Evolutionary conservation across 148 eudicot species (phyloP).

Genomic region (Nepenthes mirabilis): DNA sequence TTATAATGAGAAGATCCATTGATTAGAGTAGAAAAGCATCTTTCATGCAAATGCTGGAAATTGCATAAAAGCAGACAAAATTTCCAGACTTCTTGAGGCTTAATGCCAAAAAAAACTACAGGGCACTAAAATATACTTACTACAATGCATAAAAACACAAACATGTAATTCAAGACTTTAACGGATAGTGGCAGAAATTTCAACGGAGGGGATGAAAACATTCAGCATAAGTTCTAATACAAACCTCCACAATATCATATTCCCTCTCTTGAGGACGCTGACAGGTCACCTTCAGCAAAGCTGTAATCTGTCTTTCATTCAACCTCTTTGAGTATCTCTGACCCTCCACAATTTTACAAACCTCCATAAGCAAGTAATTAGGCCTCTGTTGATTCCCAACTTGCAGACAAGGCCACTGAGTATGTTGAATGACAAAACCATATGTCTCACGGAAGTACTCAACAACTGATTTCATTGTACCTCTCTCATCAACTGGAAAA

Average conservation of each 20-base stretch:
- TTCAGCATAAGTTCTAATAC: slow-evolving; percentile 3
- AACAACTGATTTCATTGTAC: slow-evolving; percentile 72
- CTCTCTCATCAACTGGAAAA: slow-evolving; percentile 72
- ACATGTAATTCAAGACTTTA: too few species aligned
- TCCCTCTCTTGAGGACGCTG: slow-evolving; percentile 82
- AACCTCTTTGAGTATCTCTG: slow-evolving; percentile 74
- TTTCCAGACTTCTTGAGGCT: too few species aligned
- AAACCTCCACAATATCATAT: slow-evolving; percentile 56
- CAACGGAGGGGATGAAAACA: background rate
- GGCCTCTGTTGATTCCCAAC: slow-evolving; percentile 75
- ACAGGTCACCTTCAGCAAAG: slow-evolving; percentile 70
- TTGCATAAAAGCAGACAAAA: background rate
- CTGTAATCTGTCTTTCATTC: slow-evolving; percentile 76
- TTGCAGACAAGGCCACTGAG: slow-evolving; percentile 82
- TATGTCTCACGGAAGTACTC: slow-evolving; percentile 72
- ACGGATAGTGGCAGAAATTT: too few species aligned
- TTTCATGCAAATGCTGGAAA: too few species aligned
- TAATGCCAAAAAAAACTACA: too few species aligned
- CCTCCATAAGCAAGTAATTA: slow-evolving; percentile 91
- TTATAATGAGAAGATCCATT: too few species aligned
- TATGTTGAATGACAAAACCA: slow-evolving; percentile 55
- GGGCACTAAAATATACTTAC: too few species aligned
- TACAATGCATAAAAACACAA: too few species aligned
- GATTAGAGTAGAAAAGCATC: too few species aligned
- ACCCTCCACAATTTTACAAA: slow-evolving; percentile 84